These are phyloP conservation scores for Rhodotorula diobovata DNA, from an alignment of 768 basidiomycete genomes.

Conservation along the genomic window DNA sequence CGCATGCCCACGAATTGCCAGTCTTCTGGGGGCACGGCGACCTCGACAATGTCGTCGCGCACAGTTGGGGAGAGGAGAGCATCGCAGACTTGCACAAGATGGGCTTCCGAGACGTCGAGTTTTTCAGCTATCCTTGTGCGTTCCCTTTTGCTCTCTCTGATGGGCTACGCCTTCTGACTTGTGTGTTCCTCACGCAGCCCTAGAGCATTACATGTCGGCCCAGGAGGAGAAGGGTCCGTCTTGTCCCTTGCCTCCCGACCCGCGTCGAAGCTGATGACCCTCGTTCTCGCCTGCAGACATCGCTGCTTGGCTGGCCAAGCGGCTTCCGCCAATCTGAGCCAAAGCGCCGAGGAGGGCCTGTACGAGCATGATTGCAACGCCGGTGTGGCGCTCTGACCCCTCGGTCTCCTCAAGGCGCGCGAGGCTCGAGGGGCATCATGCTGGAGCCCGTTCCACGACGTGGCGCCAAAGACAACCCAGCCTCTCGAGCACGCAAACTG, in stretches of 20 bases:
- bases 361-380: neutral
- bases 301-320: neutral
- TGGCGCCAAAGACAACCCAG: no score
- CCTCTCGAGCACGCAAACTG: no score
- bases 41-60: neutral
- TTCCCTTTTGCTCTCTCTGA: neutral
- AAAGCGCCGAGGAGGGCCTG: neutral
- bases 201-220: neutral
- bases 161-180: neutral
- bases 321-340: neutral
- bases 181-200: neutral
- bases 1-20: neutral
- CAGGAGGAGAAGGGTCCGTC: conserved; percentile 1
- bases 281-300: neutral
- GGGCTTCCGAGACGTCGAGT: neutral
- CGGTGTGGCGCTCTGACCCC: no score
- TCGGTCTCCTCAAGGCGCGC: no score
- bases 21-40: neutral
- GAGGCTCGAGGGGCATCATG: no score
- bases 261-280: neutral
- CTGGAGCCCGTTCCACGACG: no score
- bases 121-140: neutral
- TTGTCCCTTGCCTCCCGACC: neutral
- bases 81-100: neutral
- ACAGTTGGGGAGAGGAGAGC: neutral